phyloP scores from a whole-genome alignment of 805 yeast genomes.

The Saccharomycopsis sp. region DNA sequence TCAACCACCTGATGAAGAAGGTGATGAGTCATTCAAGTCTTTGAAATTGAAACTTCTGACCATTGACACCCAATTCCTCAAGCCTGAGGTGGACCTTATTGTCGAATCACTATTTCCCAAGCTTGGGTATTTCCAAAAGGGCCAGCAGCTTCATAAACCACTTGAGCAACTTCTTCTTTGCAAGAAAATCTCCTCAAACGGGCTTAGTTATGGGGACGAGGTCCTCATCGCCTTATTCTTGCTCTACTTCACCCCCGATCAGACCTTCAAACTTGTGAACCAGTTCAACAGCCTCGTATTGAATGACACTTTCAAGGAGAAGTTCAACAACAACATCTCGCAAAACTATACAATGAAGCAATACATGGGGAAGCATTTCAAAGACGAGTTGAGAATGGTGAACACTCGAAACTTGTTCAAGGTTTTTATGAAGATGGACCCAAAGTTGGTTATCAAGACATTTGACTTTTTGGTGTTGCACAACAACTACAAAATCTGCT shows the following conservation, averaged over 20 bases:
- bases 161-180: slow-evolving; percentile 13
- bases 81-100: slow-evolving; percentile 20
- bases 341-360: slow-evolving; percentile 16
- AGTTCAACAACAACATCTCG: slow-evolving; percentile 14
- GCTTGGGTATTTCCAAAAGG: slow-evolving; percentile 15
- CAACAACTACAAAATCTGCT: slow-evolving; percentile 17
- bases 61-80: slow-evolving; percentile 14
- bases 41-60: slow-evolving; percentile 9
- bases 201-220: slow-evolving; percentile 20
- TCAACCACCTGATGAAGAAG: not conserved
- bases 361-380: slow-evolving; percentile 17
- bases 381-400: slow-evolving; percentile 17
- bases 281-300: slow-evolving; percentile 15
- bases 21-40: slow-evolving; percentile 2
- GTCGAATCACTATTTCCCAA: slow-evolving; percentile 15
- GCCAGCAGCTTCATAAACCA: slow-evolving; percentile 9
- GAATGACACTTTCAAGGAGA: slow-evolving; percentile 14
- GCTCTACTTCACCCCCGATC: slow-evolving; percentile 12
- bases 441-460: slow-evolving; percentile 15
- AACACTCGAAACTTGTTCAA: slow-evolving; percentile 13
- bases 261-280: slow-evolving; percentile 10
- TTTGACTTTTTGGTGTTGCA: slow-evolving; percentile 18
- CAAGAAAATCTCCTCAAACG: slow-evolving; percentile 14
- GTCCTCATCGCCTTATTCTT: slow-evolving; percentile 17
- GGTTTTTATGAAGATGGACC: slow-evolving; percentile 16